Conservation (phyloP, 495 filamentous ascomycete species). For the Trichodelitschia bisporula region DNA sequence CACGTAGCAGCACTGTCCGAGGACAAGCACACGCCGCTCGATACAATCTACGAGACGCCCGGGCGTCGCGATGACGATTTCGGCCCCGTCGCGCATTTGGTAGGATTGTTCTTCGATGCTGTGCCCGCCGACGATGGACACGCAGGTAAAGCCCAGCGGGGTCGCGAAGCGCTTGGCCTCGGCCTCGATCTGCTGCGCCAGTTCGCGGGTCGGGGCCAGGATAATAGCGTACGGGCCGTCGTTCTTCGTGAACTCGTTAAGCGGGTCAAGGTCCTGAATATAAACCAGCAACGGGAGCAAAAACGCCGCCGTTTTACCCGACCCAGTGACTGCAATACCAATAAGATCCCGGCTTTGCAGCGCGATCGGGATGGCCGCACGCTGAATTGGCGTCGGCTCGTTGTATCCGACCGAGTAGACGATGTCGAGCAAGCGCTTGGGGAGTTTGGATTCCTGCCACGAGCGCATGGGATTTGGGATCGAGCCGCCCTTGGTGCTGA, state of each 20-base stretch:
- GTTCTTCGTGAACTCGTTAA: slow-evolving; percentile 75
- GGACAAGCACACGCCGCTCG: slow-evolving; percentile 73
- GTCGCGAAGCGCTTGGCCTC: slow-evolving; percentile 86
- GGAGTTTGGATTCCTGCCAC: slow-evolving; percentile 71
- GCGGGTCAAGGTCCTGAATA: slow-evolving; percentile 69
- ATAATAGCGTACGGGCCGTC: slow-evolving; percentile 94
- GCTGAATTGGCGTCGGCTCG: slow-evolving; percentile 77
- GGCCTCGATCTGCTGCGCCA: slow-evolving; percentile 91
- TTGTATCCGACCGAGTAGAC: slow-evolving; percentile 75
- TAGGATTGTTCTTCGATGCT: slow-evolving; percentile 87
- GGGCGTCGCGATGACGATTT: slow-evolving; percentile 96
- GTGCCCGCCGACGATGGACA: slow-evolving; percentile 93
- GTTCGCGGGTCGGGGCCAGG: slow-evolving; percentile 88
- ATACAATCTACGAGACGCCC: slow-evolving; percentile 95
- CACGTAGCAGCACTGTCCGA: slow-evolving; percentile 91
- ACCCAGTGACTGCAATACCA: slow-evolving; percentile 94
- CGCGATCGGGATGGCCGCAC: slow-evolving; percentile 88
- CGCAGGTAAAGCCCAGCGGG: slow-evolving; percentile 82
- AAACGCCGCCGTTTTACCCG: slow-evolving; percentile 95
- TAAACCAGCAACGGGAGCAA: slow-evolving; percentile 86
- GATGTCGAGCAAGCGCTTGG: slow-evolving; percentile 58
- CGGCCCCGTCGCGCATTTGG: slow-evolving; percentile 79
- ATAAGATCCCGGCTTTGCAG: slow-evolving; percentile 85
- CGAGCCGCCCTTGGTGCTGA: slow-evolving; percentile 67
- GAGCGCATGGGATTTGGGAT: slow-evolving; percentile 94